These are phyloP conservation scores for Scedosporium dehoogii DNA, from an alignment of 2,329 filamentous ascomycete species.

Conservation along the genomic window DNA sequence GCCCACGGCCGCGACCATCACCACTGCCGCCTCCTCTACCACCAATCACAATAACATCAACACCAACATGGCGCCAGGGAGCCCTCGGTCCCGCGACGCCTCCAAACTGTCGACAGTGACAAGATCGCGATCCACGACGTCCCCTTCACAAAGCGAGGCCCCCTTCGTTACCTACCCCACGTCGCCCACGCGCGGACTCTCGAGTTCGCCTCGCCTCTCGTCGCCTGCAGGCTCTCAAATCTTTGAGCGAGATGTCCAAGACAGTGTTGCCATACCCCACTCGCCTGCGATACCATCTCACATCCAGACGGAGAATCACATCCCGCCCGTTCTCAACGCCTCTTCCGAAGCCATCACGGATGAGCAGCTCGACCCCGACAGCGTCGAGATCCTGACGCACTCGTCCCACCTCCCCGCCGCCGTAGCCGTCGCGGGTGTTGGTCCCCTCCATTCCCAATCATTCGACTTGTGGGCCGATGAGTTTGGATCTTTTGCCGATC, in stretches of 20 bases:
- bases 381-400: conserved; percentile 88
- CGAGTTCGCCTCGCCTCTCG: conserved; percentile 62
- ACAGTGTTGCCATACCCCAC: conserved; percentile 57
- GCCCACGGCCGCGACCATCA: conserved; percentile 7
- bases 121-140: conserved; percentile 26
- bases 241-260: conserved; percentile 92
- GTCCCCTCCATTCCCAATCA: conserved; percentile 18
- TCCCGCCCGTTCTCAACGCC: conserved; percentile 83
- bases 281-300: conserved; percentile 87
- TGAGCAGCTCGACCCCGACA: conserved; percentile 70
- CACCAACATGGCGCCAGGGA: conserved; percentile 5
- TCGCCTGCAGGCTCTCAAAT: conserved; percentile 75
- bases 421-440: conserved; percentile 47
- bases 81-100: conserved; percentile 14
- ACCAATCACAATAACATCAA: too few species aligned
- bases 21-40: background rate
- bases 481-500: conserved; percentile 40
- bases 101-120: conserved; percentile 27
- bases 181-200: conserved; percentile 57
- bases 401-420: conserved; percentile 71
- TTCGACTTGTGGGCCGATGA: conserved; percentile 48
- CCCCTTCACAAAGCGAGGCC: conserved; percentile 31
- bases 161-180: conserved; percentile 37
- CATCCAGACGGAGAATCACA: conserved; percentile 89
- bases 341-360: conserved; percentile 90